A percentile compares a stretch with the other conserved stretches of the same genome.
phyloP scores from a whole-genome alignment of 2,329 filamentous ascomycete genomes.

The Tolypocladium inflatum region DNA sequence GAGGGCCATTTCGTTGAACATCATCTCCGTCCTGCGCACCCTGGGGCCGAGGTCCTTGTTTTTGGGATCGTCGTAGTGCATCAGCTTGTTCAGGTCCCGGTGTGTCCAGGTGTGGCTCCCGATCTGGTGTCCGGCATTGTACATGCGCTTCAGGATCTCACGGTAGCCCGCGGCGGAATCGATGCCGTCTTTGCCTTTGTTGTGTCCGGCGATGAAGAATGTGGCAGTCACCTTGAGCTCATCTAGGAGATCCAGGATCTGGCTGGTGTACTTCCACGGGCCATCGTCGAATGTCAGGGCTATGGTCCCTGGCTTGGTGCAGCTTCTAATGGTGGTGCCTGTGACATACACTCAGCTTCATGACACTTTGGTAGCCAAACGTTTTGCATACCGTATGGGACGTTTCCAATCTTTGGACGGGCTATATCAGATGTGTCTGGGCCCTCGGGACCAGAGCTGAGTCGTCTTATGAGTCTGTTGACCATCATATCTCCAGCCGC shows the following conservation, averaged over 20 bases:
- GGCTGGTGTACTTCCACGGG: conserved; percentile 29
- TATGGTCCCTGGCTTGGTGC: conserved; percentile 23
- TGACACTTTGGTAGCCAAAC: rapidly evolving
- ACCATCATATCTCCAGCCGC: neutral
- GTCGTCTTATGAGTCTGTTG: neutral
- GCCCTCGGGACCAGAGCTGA: conserved; percentile 21
- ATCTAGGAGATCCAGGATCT: conserved; percentile 28
- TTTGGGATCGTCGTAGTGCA: conserved; percentile 12
- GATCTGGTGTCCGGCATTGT: conserved; percentile 33
- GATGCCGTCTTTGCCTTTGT: conserved; percentile 29
- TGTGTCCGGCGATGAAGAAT: conserved; percentile 33
- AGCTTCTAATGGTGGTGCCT: conserved; percentile 26
- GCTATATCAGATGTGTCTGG: conserved; percentile 19
- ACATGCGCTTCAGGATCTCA: conserved; percentile 29
- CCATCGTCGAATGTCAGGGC: conserved; percentile 40
- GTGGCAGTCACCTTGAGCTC: conserved; percentile 23
- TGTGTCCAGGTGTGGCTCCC: conserved; percentile 39
- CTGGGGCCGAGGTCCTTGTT: neutral
- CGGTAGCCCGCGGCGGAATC: conserved; percentile 23
- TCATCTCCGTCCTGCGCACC: conserved; percentile 26
- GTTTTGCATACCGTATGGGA: conserved; percentile 23
- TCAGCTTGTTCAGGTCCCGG: conserved; percentile 27
- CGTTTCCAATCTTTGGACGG: conserved; percentile 20
- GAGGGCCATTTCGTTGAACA: conserved; percentile 34
- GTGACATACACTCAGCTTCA: neutral